Base-by-base conservation (phyloP, 257 asterid species). In the Nicotiana tabacum region DNA sequence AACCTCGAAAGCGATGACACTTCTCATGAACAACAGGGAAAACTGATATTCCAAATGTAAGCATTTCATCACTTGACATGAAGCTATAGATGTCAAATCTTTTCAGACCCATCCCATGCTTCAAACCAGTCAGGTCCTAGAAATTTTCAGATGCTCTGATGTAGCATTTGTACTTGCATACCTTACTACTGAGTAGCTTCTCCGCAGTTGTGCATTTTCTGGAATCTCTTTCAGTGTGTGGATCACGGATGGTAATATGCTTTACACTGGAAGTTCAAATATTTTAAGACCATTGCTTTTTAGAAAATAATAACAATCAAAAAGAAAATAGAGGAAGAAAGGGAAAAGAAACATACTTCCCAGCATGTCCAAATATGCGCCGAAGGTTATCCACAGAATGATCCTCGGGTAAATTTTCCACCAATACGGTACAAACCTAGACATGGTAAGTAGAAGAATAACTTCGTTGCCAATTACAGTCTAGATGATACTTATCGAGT, bases 391-490 rank as follows among this genome's bases (percentile, higher is more conserved):
- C 95, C 82, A 88, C 86, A n/a, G 99, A 96, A 89, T 93, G 98
- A 88, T 96, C 97, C 72, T 90, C 95, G 2, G 99, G 99, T 80
- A 96, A 90, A 91, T 96, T 96, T 90, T 94, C 99, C 87, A 93
- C 98, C 89, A 94, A 85, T 72, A 96, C 95, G 80, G 98, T 94
- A 95, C 99, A 92, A 62, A 88, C 83, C 99, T 96, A 91, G 74
- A 78, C 13, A 83, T 32, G 48, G 33, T 86, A 46, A 51, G 29
- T 51, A 76, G 16, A 76, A 76, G 65, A 15, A 51, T 29, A 51
- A 76, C 13, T 27, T 7, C 80, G 9, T 29, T 15, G 43, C 29
- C 21, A 76, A 76, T 64, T 51, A 29, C 30, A 76, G 27, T 27
- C 39, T 51, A 76, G 29, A 72, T 46, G 55, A 76, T 76, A 76